Evolutionary conservation across 176 grass and related monocot genomes (phyloP), one percentile per base, ranked within the genome.

Genomic region (Musa acuminata): DNA sequence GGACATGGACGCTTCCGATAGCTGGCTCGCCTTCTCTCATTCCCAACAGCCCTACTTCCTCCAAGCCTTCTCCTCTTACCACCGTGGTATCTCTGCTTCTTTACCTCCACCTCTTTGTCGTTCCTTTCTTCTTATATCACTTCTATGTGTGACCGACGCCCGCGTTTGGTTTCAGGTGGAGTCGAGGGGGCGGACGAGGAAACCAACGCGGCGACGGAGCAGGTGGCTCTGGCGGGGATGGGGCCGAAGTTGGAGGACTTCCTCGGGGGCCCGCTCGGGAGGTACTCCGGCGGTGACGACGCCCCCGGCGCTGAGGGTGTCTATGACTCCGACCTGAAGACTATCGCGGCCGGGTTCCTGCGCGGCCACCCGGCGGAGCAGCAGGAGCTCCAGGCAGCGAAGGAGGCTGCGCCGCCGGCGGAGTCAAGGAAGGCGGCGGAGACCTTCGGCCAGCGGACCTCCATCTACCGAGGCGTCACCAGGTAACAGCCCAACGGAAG

Each of bases 391-490:
- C 66, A 69, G 8, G 20, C 75, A 3, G 27, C 73, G 1, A 77
- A 51, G 1, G 69, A 58, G 1, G 53, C 20, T 52, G 55, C 62
- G 55, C 54, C 78, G 64, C 71, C 71, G 51, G 71, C 71, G 51
- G 89, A 86, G 21, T 73, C 82, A 52, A 88, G 85, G 85, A 91
- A 93, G 79, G 83, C 55, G 13, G 83, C 83, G 3, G 90, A 89
- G 2, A 91, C 90, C 29, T 98, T 98, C 51, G 94, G 94, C 1
- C 94, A 98, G 77, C 82, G 94, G 68, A 98, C 94, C 54, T 98
- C 94, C 4, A 93, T 98, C 82, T 98, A 98, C 83, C 90, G 94
- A 9, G 94, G 94, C 63, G 94, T 98, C 49, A 98, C 94, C 16
- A 76, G 92, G 92, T 96, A 72, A 65, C 26, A 62, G 43, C 27